Percentiles rank a stretch among this genome's conserved stretches.
Conservation (phyloP, 768 basidiomycete genomes). For the Asterophora lycoperdoides region DNA sequence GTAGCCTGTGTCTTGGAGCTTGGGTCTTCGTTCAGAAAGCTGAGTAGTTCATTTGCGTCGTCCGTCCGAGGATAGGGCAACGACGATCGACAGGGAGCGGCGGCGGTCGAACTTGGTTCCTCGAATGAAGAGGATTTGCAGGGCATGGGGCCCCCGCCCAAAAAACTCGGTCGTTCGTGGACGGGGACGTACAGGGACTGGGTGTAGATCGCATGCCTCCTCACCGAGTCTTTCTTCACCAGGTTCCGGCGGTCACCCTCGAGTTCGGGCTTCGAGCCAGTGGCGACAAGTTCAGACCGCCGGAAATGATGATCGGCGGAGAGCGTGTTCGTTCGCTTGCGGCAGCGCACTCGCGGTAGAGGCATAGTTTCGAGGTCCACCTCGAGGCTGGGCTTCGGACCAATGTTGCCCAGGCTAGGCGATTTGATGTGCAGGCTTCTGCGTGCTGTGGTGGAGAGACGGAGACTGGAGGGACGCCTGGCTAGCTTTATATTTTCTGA, state of each 20-base stretch:
- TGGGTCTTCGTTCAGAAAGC: too few species aligned
- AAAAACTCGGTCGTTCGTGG: constrained; percentile 11
- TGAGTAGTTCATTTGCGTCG: too few species aligned
- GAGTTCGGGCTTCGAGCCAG: neutral
- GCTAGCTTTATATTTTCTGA: neutral
- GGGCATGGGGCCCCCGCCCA: neutral
- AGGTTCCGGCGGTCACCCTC: constrained; percentile 7
- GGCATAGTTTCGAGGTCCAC: constrained; percentile 3
- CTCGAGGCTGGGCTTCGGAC: constrained; percentile 7
- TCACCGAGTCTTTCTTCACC: constrained; percentile 15
- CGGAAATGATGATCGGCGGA: constrained; percentile 14
- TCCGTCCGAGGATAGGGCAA: too few species aligned
- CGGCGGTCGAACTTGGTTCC: too few species aligned
- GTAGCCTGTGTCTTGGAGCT: too few species aligned
- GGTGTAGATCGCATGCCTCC: constrained; percentile 38
- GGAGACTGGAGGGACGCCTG: constrained; percentile 1
- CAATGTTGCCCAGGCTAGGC: constrained; percentile 14
- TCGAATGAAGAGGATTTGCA: too few species aligned
- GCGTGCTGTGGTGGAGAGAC: neutral
- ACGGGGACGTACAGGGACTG: constrained; percentile 25
- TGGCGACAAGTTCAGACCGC: neutral
- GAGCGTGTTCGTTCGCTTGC: constrained; percentile 23
- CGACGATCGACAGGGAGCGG: too few species aligned
- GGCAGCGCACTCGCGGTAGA: constrained; percentile 19
- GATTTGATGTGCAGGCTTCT: constrained; percentile 10